Base-by-base conservation (phyloP, 495 filamentous ascomycete genomes). In the Lindgomyces ingoldianus region DNA sequence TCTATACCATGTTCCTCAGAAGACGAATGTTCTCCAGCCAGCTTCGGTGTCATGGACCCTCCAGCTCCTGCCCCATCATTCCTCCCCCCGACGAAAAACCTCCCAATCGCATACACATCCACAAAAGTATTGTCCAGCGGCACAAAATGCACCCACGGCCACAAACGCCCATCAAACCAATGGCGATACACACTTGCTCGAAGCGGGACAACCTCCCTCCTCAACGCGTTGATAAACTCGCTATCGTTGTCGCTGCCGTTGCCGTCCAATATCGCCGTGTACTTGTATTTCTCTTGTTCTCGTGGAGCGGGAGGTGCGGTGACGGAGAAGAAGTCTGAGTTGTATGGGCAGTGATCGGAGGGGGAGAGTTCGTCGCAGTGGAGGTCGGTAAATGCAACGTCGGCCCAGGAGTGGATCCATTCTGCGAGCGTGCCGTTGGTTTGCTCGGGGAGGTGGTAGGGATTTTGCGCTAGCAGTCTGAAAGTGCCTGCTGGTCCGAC, bases 71-170 rank as follows among this genome's bases (percentile, higher is more conserved):
- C n/a, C n/a, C n/a, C n/a, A n/a, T n/a, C n/a, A n/a, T n/a, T n/a
- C n/a, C 10, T 53, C 25, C 18, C 26, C 4, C 89, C 89, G 2
- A 91, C 65, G 72, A 93, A 93, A 70, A 91, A 93, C 59, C 89
- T 85, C 81, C 94, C 84, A 12, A 94, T 82, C 1, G 84, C 86
- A 54, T 86, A 93, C 47, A 90, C 76, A 71, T 95, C 91, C 36
- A 84, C 79, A 63, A 88, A 93, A 14, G 86, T 81, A 70, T 87
- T 91, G 70, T 93, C 91, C 87, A 94, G 89, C 0, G 91, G 91
- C n/a, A 91, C 87, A 66, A 84, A 77, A 59, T 77, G 75, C 50
- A 68, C 62, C 75, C 75, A 77, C 16, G 75, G 65, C 16, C 72
- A 42, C 14, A 79, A 62, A 3, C 76, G 62, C 0, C 8, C 26